These are phyloP conservation scores for Aaosphaeria pasadenensis DNA, from an alignment of 2,329 filamentous ascomycete genomes.

Conservation along the genomic window DNA sequence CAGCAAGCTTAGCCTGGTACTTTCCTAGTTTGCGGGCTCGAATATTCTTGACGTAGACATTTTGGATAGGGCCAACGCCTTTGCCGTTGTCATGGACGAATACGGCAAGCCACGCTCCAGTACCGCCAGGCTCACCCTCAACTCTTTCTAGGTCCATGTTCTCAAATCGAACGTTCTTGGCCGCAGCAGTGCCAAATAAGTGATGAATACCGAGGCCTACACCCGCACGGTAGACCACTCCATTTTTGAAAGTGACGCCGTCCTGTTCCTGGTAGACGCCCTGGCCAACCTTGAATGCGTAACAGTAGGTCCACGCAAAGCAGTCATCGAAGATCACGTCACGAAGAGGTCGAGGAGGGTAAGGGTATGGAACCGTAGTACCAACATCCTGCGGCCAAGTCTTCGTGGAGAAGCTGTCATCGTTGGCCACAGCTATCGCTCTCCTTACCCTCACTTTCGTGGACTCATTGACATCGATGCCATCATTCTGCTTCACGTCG, in stretches of 20 bases:
- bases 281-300: conserved; percentile 6
- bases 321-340: conserved; percentile 5
- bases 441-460: conserved; percentile 4
- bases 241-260: conserved; percentile 5
- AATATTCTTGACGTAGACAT: conserved; percentile 5
- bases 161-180: conserved; percentile 3
- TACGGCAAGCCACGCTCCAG: conserved; percentile 5
- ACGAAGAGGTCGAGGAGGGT: background rate
- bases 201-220: conserved; percentile 6
- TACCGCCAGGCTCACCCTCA: conserved; percentile 3
- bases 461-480: conserved; percentile 5
- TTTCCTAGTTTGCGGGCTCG: conserved; percentile 2
- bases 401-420: conserved; percentile 7
- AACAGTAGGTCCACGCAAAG: conserved; percentile 6
- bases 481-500: conserved; percentile 6
- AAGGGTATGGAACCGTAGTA: conserved; percentile 2
- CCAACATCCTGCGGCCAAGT: conserved; percentile 3
- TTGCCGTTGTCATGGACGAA: conserved; percentile 1
- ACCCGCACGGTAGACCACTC: conserved; percentile 4
- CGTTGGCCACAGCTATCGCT: conserved; percentile 3
- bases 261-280: conserved; percentile 3
- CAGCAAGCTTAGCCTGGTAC: conserved; percentile 2
- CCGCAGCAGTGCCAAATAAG: conserved; percentile 1
- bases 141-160: conserved; percentile 7
- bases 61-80: conserved; percentile 2